Conservation (phyloP, 371 early-diverging fungal species). For the Mucor lusitanicus region DNA sequence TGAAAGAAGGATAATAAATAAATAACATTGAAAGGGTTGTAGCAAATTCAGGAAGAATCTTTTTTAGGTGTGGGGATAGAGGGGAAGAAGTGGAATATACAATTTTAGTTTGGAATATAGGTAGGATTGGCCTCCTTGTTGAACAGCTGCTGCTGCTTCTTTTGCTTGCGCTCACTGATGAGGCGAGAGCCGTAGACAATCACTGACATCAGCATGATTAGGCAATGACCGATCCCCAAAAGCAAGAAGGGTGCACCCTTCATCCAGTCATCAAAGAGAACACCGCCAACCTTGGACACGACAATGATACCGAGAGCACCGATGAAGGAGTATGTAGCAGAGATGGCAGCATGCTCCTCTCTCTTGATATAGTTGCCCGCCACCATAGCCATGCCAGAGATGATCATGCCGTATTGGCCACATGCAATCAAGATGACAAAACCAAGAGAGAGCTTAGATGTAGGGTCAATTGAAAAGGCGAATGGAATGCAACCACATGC, state of each 20-base stretch:
- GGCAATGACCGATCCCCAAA: conserved; percentile 53
- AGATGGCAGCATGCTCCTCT: conserved; percentile 64
- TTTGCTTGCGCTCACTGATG: background rate
- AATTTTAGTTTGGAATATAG: background rate
- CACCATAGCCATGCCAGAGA: conserved; percentile 69
- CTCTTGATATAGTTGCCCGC: conserved; percentile 53
- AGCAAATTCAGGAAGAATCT: background rate
- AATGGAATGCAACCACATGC: conserved; percentile 63
- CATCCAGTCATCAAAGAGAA: conserved; percentile 63
- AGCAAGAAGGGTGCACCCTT: conserved; percentile 65
- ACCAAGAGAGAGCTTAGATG: conserved; percentile 46
- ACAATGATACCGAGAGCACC: conserved; percentile 61
- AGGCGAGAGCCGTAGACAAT: conserved; percentile 6
- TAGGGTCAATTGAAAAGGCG: conserved; percentile 60
- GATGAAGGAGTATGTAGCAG: conserved; percentile 70
- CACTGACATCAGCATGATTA: conserved; percentile 25
- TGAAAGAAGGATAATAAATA: conserved; percentile 2
- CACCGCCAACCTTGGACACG: conserved; percentile 60
- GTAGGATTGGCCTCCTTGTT: background rate
- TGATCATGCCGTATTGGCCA: conserved; percentile 78
- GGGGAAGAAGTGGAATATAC: background rate
- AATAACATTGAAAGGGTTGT: background rate
- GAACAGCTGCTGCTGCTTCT: background rate
- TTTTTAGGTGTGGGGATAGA: background rate
- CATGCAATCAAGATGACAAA: conserved; percentile 65